Percentiles rank a stretch among this genome's conserved stretches.
Conservation (phyloP, 331 rosid species). For the Spiraea crenata region DNA sequence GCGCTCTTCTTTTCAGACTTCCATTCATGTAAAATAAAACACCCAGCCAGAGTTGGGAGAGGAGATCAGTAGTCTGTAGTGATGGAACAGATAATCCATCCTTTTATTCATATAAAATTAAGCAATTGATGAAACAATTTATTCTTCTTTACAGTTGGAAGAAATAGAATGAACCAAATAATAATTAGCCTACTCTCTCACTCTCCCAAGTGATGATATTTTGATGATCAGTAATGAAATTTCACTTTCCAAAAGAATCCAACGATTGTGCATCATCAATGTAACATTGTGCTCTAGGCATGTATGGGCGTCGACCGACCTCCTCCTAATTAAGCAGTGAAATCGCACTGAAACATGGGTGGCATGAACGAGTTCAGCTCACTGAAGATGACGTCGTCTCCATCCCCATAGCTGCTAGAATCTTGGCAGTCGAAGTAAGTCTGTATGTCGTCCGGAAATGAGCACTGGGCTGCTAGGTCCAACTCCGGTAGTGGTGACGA, state of each 20-base stretch:
- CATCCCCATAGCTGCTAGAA: constrained; percentile 30
- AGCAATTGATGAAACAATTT: constrained; percentile 6
- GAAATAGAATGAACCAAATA: constrained; percentile 9
- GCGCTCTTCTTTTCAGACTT: too few species aligned
- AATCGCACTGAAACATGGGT: constrained; percentile 36
- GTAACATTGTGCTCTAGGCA: neutral
- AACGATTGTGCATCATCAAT: neutral
- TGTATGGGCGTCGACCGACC: neutral
- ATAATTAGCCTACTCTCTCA: constrained; percentile 9
- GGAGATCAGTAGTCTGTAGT: too few species aligned
- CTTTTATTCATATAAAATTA: neutral
- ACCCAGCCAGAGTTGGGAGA: too few species aligned
- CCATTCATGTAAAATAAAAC: too few species aligned
- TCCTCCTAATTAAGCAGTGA: constrained; percentile 14
- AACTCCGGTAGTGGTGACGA: constrained; percentile 16
- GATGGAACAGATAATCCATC: neutral
- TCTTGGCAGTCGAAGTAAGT: constrained; percentile 38
- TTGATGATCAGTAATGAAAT: constrained; percentile 9
- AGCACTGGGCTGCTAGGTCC: neutral
- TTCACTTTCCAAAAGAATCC: neutral
- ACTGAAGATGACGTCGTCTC: constrained; percentile 32
- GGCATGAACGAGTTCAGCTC: constrained; percentile 39
- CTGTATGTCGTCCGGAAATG: constrained; percentile 39
- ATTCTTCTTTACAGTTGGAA: constrained; percentile 12
- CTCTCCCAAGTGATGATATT: neutral